Percentiles rank a stretch among this genome's conserved stretches.
These are phyloP conservation scores for Sparassis latifolia DNA, from an alignment of 1,284 basidiomycete genomes.

Conservation along the genomic window DNA sequence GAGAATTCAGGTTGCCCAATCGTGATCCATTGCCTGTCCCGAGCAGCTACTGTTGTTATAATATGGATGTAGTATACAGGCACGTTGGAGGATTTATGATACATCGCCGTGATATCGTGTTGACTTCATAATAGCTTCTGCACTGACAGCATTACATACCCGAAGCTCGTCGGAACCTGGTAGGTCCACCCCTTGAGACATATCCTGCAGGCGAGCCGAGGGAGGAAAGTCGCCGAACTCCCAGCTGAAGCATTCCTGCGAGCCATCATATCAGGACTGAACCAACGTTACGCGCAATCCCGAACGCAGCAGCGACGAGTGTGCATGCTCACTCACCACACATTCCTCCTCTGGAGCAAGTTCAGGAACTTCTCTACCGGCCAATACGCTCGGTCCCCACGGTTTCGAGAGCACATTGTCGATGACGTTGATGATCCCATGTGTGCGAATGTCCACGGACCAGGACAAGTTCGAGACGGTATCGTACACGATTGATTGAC, in stretches of 20 bases:
- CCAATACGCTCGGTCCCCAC: conserved; percentile 60
- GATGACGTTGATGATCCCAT: conserved; percentile 81
- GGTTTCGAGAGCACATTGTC: conserved; percentile 70
- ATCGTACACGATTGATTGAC: conserved; percentile 84
- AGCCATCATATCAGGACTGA: background rate
- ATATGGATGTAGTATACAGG: too few species aligned
- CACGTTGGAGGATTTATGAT: too few species aligned
- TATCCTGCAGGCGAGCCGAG: background rate
- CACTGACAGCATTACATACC: too few species aligned
- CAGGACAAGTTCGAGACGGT: conserved; percentile 83
- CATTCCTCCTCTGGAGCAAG: conserved; percentile 49
- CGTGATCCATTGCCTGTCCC: too few species aligned
- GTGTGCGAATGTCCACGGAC: conserved; percentile 76
- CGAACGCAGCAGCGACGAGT: background rate
- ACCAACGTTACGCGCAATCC: too few species aligned
- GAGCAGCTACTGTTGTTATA: too few species aligned
- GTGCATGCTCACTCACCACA: conserved; percentile 38
- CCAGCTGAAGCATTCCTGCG: conserved; percentile 69
- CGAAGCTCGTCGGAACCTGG: too few species aligned
- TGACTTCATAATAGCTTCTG: too few species aligned
- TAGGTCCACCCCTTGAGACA: too few species aligned
- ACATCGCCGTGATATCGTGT: too few species aligned
- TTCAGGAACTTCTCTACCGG: conserved; percentile 55
- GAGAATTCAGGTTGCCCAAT: too few species aligned
- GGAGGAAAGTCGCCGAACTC: conserved; percentile 50